Conservation (phyloP, 345 rosid genomes). For the Garcia nutans region DNA sequence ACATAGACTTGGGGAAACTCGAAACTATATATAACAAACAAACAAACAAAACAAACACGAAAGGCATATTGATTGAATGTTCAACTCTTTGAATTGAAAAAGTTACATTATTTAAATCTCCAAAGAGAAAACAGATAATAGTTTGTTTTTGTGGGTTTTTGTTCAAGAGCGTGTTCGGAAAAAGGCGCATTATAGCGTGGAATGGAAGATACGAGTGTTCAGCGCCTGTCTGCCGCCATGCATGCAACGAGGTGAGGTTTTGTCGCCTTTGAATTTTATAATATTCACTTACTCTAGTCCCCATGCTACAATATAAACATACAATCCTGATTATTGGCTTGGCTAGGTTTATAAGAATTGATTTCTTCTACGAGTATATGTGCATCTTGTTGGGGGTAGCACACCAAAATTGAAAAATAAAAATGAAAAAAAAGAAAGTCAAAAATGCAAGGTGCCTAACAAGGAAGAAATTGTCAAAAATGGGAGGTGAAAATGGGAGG, state of each 20-base stretch:
- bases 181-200: conserved; percentile 41
- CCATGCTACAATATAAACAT: no score
- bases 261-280: background rate
- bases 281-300: no score
- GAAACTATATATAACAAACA: background rate
- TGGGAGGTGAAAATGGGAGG: no score
- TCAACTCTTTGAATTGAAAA: conserved; percentile 19
- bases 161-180: conserved; percentile 20
- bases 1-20: conserved; percentile 32
- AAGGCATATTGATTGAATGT: background rate
- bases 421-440: no score
- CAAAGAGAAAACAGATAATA: background rate
- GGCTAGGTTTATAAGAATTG: no score
- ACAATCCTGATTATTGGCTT: no score
- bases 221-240: conserved; percentile 61
- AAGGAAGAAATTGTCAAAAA: no score
- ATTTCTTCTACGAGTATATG: no score
- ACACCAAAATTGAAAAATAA: no score
- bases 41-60: no score
- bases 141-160: conserved; percentile 8
- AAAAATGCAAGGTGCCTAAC: no score
- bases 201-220: conserved; percentile 46
- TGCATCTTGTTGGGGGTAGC: no score
- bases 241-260: conserved; percentile 40
- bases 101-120: background rate